Evolutionary conservation across 1,284 basidiomycete species (phyloP), one percentile per base, ranked within the genome.

Genomic region (Anthracocystis setariae): DNA sequence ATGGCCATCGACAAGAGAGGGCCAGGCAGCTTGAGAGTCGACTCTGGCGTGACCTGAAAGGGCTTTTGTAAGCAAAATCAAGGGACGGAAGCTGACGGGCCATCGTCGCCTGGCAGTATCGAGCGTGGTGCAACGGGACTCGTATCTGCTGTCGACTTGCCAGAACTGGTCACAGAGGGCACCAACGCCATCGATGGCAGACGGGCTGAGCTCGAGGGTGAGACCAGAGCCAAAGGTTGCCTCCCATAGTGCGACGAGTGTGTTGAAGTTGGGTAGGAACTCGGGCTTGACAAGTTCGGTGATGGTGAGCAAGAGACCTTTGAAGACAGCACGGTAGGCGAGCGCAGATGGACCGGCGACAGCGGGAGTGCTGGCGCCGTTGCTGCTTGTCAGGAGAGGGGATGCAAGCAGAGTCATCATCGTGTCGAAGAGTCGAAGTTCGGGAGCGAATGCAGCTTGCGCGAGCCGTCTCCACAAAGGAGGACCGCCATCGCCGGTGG

Each of bases 71-170:
- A 94, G 86, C n/a, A 88, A 87, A 35, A 92, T 79, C 21, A 94
- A 86, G 0, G 90, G 89, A 40, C 86, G 86, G 70, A 90, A 86
- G 60, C 91, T 89, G 32, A 93, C 88, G 3, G 93, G 92, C 82
- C 92, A 93, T 8, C 92, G 87, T 12, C 90, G 87, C 5, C 90
- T 87, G 8, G 91, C 88, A 23, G 91, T 89, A 62, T 93, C 91
- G 50, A 94, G 87, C 44, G 93, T 88, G 33, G 90, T 90, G 27
- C 90, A 64, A 32, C 79, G 63, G 15, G 74, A 65, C 8, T 87
- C 88, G 55, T 86, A 84, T 24, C 86, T 84, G 86, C 88, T 90
- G 76, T 92, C 90, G 3, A 85, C 85, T 53, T 88, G 86, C 91
- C 91, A 92, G 79, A 88, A 92, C 78, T 93, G 91, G 25, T 86